Evolutionary conservation across 805 yeast genomes (phyloP).

Genomic region (Priceomyces fermenticarens): DNA sequence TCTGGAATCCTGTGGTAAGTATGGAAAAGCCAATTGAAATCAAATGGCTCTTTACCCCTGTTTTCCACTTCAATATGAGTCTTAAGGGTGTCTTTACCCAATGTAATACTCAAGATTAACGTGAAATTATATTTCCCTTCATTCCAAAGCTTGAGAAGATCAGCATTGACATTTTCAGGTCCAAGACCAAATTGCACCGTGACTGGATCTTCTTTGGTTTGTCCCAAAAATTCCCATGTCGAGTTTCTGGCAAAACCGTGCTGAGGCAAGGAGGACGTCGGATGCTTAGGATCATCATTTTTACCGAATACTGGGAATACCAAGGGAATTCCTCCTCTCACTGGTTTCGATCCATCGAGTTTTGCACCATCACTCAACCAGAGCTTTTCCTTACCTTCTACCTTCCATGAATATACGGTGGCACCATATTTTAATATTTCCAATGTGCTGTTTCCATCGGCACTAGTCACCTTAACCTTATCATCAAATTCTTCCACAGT

Average conservation of each 20-base stretch:
- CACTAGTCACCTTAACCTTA: slow-evolving; percentile 58
- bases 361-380: slow-evolving; percentile 80
- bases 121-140: slow-evolving; percentile 64
- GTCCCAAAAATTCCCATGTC: slow-evolving; percentile 92
- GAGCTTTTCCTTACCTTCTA: slow-evolving; percentile 71
- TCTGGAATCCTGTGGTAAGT: slow-evolving; percentile 78
- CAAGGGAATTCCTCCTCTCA: slow-evolving; percentile 95
- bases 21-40: slow-evolving; percentile 94
- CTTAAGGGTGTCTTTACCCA: slow-evolving; percentile 55
- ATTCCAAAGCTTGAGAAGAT: slow-evolving; percentile 56
- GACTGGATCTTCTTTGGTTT: slow-evolving; percentile 63
- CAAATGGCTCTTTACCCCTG: slow-evolving; percentile 60
- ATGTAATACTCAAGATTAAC: slow-evolving; percentile 62
- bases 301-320: slow-evolving; percentile 95
- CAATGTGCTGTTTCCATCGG: slow-evolving; percentile 53
- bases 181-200: slow-evolving; percentile 88
- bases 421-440: slow-evolving; percentile 85
- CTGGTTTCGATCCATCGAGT: slow-evolving; percentile 89
- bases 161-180: slow-evolving; percentile 74
- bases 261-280: slow-evolving; percentile 76
- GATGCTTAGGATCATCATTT: slow-evolving; percentile 45
- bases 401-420: slow-evolving; percentile 76
- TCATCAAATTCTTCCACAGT: slow-evolving; percentile 64
- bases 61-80: slow-evolving; percentile 78
- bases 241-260: slow-evolving; percentile 95